phyloP scores from a whole-genome alignment of 306 rosid species.

The Glycine tomentella region DNA sequence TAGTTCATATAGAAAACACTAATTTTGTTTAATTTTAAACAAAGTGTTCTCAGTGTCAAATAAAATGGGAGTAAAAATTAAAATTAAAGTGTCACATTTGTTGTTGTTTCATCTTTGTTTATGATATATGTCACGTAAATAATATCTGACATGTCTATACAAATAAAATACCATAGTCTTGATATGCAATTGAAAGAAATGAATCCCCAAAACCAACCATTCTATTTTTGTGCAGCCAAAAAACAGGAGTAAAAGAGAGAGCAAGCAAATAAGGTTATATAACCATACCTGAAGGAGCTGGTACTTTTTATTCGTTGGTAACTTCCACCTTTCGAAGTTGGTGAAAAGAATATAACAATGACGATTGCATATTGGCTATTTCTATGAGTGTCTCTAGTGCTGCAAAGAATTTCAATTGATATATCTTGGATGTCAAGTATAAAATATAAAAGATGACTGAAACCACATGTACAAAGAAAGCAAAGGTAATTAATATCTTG shows the following conservation, averaged over 20 bases:
- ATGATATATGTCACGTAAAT: neutral
- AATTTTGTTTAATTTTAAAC: neutral
- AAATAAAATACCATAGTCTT: neutral
- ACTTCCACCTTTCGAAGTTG: conserved; percentile 64
- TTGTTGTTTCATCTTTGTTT: neutral
- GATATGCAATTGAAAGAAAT: neutral
- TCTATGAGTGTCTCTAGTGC: conserved; percentile 80
- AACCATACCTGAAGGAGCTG: conserved; percentile 34
- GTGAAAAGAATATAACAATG: conserved; percentile 60
- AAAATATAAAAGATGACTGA: neutral
- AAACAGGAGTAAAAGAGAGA: neutral
- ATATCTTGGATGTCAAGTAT: conserved; percentile 23
- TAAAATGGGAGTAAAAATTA: neutral
- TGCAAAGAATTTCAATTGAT: conserved; percentile 52
- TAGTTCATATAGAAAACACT: neutral
- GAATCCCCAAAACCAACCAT: neutral
- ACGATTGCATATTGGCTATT: conserved; percentile 75
- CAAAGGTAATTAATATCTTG: conserved; percentile 6
- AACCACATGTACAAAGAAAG: conserved; percentile 12
- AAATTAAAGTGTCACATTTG: neutral
- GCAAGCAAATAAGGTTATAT: conserved; percentile 5
- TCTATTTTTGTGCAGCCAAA: neutral
- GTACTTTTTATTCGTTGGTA: conserved; percentile 50
- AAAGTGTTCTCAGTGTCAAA: neutral
- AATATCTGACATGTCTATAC: neutral